Percentiles rank a stretch among this genome's conserved stretches.
Evolutionary conservation across 2,329 filamentous ascomycete species (phyloP).

Genomic region (Thielaviopsis populi): DNA sequence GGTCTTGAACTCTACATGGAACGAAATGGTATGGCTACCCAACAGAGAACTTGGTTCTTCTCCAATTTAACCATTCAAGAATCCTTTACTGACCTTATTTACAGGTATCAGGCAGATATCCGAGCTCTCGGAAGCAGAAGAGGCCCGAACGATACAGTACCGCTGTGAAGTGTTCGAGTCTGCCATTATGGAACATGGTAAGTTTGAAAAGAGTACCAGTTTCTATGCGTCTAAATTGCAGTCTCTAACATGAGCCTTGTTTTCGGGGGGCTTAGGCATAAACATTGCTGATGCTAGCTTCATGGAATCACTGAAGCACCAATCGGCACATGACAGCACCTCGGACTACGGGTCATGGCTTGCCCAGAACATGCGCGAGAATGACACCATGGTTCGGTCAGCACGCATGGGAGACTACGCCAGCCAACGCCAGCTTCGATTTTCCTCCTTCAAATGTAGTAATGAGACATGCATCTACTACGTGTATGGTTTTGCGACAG

Average conservation of each 20-base stretch:
- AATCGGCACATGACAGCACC: constrained; percentile 23
- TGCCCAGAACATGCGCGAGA: constrained; percentile 5
- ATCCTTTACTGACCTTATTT: background rate
- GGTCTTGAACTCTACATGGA: constrained; percentile 34
- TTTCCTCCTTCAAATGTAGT: constrained; percentile 37
- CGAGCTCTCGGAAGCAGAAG: constrained; percentile 39
- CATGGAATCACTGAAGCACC: constrained; percentile 26
- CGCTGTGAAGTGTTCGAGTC: constrained; percentile 43
- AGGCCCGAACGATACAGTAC: constrained; percentile 42
- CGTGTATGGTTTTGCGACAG: constrained; percentile 40
- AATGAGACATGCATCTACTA: constrained; percentile 42
- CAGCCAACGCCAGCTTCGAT: constrained; percentile 17
- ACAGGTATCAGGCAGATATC: constrained; percentile 23
- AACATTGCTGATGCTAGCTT: constrained; percentile 30
- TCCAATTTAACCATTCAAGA: background rate
- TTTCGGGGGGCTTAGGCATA: constrained; percentile 24
- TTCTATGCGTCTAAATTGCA: background rate
- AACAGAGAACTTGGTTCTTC: constrained; percentile 23
- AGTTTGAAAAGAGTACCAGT: constrained; percentile 17
- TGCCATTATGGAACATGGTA: constrained; percentile 36
- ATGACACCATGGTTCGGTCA: constrained; percentile 11
- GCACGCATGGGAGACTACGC: constrained; percentile 13
- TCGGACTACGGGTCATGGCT: constrained; percentile 11
- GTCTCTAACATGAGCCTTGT: background rate
- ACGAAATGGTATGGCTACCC: constrained; percentile 31